These are phyloP conservation scores for Paraphoma chrysanthemicola DNA, from an alignment of 2,329 filamentous ascomycete genomes.

Conservation along the genomic window DNA sequence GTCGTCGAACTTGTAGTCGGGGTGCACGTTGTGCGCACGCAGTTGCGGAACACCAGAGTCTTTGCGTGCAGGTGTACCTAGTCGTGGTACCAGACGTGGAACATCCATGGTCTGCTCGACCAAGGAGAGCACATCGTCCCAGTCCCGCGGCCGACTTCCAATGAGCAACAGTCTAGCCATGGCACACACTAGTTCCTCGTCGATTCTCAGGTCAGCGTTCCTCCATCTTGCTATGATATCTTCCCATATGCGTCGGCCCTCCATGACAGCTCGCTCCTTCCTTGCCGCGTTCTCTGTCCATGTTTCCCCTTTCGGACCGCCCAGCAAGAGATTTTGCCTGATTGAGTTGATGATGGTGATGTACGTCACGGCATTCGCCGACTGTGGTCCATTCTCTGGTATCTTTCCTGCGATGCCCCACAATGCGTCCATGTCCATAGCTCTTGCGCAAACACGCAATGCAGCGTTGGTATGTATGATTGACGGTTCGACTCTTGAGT, in stretches of 20 bases:
- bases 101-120: conserved; percentile 85
- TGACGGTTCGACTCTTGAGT: conserved; percentile 71
- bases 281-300: conserved; percentile 33
- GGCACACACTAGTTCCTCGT: conserved; percentile 78
- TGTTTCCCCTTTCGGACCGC: conserved; percentile 34
- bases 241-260: conserved; percentile 79
- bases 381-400: conserved; percentile 66
- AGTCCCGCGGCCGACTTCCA: conserved; percentile 66
- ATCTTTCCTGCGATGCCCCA: conserved; percentile 79
- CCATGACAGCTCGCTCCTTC: conserved; percentile 61
- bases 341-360: conserved; percentile 84
- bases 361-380: conserved; percentile 77
- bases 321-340: conserved; percentile 43
- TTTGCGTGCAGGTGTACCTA: conserved; percentile 39
- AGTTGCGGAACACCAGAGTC: conserved; percentile 38
- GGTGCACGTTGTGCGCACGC: conserved; percentile 43
- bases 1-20: conserved; percentile 34
- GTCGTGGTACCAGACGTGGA: conserved; percentile 59
- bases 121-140: conserved; percentile 75
- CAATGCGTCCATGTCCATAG: conserved; percentile 78
- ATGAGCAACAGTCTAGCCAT: conserved; percentile 82
- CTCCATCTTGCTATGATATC: conserved; percentile 81
- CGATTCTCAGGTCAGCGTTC: conserved; percentile 71
- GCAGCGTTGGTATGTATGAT: conserved; percentile 88
- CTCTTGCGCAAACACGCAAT: conserved; percentile 79